Conservation (phyloP, 345 rosid species). For the Rhodamnia rubescens region DNA sequence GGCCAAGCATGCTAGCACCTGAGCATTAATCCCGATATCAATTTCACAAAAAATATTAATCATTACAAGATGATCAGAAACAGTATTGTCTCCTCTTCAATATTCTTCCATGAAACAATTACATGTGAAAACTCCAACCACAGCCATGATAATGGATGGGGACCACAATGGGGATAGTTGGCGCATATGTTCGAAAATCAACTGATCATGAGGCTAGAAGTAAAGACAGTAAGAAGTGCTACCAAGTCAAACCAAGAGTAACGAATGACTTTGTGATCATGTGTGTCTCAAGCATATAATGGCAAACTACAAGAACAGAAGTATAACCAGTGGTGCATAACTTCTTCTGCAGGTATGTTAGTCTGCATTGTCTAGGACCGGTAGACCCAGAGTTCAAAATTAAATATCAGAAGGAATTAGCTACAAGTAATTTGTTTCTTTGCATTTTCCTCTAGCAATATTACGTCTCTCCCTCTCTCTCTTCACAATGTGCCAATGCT, state of each 20-base stretch:
- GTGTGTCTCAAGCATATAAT: background rate
- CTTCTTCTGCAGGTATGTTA: background rate
- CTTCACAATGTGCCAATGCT: background rate
- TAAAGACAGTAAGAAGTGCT: background rate
- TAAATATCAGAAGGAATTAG: background rate
- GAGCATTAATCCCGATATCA: background rate
- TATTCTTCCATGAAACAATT: background rate
- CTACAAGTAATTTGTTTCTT: background rate
- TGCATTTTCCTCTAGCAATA: background rate
- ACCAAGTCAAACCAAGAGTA: background rate
- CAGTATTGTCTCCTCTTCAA: background rate
- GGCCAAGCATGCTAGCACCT: constrained; percentile 61
- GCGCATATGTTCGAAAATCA: background rate
- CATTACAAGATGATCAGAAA: background rate
- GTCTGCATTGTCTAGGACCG: background rate
- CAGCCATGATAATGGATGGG: background rate
- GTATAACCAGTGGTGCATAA: background rate
- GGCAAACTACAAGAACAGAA: background rate
- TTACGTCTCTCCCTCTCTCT: background rate
- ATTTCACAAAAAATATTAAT: background rate
- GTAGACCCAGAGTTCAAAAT: background rate
- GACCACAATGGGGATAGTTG: background rate
- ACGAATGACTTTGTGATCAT: background rate
- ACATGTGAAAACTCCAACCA: background rate
- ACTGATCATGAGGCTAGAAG: background rate